These are phyloP conservation scores for Umbelopsis isabellina DNA, from an alignment of 192 early-diverging fungal genomes.

Conservation along the genomic window DNA sequence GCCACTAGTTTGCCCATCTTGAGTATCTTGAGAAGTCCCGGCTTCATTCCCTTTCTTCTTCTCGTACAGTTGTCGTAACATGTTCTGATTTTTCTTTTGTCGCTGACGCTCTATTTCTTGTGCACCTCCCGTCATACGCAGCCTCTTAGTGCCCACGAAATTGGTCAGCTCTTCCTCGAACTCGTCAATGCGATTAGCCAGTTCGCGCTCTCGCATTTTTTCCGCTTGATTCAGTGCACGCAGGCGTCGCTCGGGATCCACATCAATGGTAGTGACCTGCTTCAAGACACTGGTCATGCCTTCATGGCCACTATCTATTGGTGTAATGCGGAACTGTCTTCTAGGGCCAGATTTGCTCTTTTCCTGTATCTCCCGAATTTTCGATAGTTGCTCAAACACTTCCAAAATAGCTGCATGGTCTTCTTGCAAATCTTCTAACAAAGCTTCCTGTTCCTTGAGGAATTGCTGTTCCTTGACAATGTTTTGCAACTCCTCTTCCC, in stretches of 20 bases:
- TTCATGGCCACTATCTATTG: constrained; percentile 54
- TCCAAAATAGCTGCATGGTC: constrained; percentile 57
- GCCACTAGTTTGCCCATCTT: background rate
- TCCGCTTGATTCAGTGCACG: constrained; percentile 68
- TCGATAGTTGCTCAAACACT: constrained; percentile 58
- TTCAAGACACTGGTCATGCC: constrained; percentile 65
- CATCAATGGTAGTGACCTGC: constrained; percentile 65
- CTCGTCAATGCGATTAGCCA: constrained; percentile 68
- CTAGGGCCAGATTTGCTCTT: constrained; percentile 32
- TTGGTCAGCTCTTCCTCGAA: constrained; percentile 72
- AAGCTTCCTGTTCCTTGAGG: constrained; percentile 72
- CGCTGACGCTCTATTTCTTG: constrained; percentile 68
- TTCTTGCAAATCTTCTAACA: constrained; percentile 66
- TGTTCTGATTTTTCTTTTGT: constrained; percentile 64
- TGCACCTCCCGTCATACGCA: constrained; percentile 76
- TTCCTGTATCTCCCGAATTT: constrained; percentile 56
- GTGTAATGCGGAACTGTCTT: constrained; percentile 49
- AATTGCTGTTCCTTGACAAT: constrained; percentile 78
- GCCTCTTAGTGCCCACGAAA: constrained; percentile 63
- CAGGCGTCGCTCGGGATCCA: constrained; percentile 62
- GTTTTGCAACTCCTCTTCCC: constrained; percentile 78
- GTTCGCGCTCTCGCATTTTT: constrained; percentile 59
- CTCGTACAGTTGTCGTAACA: constrained; percentile 55
- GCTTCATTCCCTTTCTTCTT: background rate
- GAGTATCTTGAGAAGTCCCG: background rate